Conservation (phyloP, 73 alveolate species). For the Symbiodinium natans region DNA sequence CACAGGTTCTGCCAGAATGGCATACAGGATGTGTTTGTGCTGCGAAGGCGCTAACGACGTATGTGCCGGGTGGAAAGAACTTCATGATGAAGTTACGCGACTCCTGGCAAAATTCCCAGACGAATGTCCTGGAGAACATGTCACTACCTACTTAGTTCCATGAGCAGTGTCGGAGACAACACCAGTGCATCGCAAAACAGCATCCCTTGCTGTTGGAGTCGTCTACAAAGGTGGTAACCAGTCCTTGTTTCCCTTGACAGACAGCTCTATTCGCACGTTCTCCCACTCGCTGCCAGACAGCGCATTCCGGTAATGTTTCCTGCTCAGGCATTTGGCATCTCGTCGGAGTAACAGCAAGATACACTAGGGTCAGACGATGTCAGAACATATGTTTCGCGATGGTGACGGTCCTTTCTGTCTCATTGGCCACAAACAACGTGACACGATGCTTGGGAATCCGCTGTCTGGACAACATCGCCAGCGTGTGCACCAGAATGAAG, state of each 20-base stretch:
- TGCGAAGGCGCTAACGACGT: constrained; percentile 43
- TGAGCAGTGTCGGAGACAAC: too few relatives aligned
- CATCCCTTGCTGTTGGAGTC: too few relatives aligned
- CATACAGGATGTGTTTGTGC: background rate
- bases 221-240: too few relatives aligned
- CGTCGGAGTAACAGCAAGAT: background rate
- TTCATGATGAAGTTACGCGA: constrained; percentile 87
- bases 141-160: too few relatives aligned
- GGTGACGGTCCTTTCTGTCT: constrained; percentile 51
- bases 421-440: constrained; percentile 85
- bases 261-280: constrained; percentile 75
- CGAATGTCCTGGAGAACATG: too few relatives aligned
- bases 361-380: background rate
- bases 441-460: constrained; percentile 55
- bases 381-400: too few relatives aligned
- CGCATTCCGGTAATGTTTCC: constrained; percentile 51
- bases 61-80: constrained; percentile 75
- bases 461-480: constrained; percentile 33
- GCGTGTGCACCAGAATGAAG: constrained; percentile 62
- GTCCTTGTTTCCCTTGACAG: constrained; percentile 39
- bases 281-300: constrained; percentile 80
- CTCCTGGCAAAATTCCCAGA: too few relatives aligned
- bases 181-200: too few relatives aligned
- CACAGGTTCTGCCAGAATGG: too few relatives aligned
- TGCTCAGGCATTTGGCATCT: background rate